Evolutionary conservation across 805 yeast genomes (phyloP).

Genomic region (Lachancea fermentati): DNA sequence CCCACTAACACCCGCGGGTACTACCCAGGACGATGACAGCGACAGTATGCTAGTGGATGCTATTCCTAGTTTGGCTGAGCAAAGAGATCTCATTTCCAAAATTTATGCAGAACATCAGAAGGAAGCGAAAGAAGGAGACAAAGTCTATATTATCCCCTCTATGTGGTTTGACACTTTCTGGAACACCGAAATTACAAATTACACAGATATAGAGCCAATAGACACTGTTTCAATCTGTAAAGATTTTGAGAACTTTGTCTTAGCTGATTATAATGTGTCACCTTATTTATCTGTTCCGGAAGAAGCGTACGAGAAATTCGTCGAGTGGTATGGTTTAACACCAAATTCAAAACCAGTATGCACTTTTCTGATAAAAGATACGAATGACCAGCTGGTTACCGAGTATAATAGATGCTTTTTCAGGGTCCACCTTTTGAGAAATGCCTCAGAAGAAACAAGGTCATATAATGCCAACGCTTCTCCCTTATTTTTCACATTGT

Average conservation of each 20-base stretch:
- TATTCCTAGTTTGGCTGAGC: slow-evolving; percentile 13
- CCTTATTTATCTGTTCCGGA: slow-evolving; percentile 38
- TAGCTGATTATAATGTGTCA: slow-evolving; percentile 22
- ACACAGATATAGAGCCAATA: slow-evolving; percentile 41
- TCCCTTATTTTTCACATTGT: slow-evolving; percentile 29
- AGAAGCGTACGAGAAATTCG: slow-evolving; percentile 40
- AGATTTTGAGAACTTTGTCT: slow-evolving; percentile 39
- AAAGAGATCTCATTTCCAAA: slow-evolving; percentile 16
- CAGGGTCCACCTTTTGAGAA: slow-evolving; percentile 31
- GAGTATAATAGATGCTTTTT: slow-evolving; percentile 36
- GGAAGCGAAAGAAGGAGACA: slow-evolving; percentile 40
- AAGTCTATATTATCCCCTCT: slow-evolving; percentile 43
- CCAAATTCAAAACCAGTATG: slow-evolving; percentile 35
- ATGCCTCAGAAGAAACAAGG: slow-evolving; percentile 9
- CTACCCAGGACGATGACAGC: background rate
- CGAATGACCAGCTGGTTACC: slow-evolving; percentile 27
- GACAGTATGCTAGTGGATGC: slow-evolving; percentile 1
- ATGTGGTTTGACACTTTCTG: slow-evolving; percentile 41
- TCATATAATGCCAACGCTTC: slow-evolving; percentile 12
- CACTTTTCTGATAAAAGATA: slow-evolving; percentile 33
- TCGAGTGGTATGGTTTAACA: slow-evolving; percentile 49
- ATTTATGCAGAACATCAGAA: slow-evolving; percentile 12
- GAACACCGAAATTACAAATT: slow-evolving; percentile 24
- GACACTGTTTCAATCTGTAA: slow-evolving; percentile 42
- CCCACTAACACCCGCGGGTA: background rate